Evolutionary conservation across 2,329 filamentous ascomycete species (phyloP).

Genomic region (Teratosphaeriaceae sp.): DNA sequence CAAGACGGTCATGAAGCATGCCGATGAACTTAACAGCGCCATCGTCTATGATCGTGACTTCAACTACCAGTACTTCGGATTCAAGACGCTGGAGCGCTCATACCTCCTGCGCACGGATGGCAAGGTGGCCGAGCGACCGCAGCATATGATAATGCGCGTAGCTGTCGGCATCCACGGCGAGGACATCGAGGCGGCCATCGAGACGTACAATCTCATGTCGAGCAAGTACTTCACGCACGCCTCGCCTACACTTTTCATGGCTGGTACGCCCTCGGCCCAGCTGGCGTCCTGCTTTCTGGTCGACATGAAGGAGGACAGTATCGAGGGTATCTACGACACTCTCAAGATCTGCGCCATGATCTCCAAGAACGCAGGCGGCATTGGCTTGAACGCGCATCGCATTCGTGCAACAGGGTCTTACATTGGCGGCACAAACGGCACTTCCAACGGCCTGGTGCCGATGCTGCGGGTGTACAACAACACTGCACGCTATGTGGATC

Average conservation of each 20-base stretch:
- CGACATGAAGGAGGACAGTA: constrained; percentile 99
- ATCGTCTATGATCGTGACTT: constrained; percentile 99
- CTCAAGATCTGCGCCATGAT: constrained; percentile 99
- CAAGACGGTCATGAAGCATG: constrained; percentile 90
- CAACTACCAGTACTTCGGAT: constrained; percentile 99
- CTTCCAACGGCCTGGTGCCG: constrained; percentile 92
- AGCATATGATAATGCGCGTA: constrained; percentile 99
- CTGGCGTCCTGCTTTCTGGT: constrained; percentile 98
- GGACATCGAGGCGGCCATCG: constrained; percentile 85
- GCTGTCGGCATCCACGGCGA: constrained; percentile 95
- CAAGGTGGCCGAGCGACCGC: constrained; percentile 93
- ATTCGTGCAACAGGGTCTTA: constrained; percentile 97
- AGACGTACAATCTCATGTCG: constrained; percentile 99
- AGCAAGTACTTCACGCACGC: constrained; percentile 98
- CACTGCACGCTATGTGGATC: constrained; percentile 96
- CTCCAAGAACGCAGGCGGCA: constrained; percentile 98
- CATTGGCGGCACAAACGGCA: constrained; percentile 96
- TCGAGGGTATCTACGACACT: constrained; percentile 98
- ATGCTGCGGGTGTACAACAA: constrained; percentile 99
- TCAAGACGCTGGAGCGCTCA: constrained; percentile 97
- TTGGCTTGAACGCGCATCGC: constrained; percentile 91
- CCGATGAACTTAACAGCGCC: constrained; percentile 94
- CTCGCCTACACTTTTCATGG: constrained; percentile 96
- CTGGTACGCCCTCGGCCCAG: constrained; percentile 89
- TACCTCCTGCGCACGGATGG: constrained; percentile 93